phyloP scores from a whole-genome alignment of 768 basidiomycete genomes.

The Auricularia auricula-judae region DNA sequence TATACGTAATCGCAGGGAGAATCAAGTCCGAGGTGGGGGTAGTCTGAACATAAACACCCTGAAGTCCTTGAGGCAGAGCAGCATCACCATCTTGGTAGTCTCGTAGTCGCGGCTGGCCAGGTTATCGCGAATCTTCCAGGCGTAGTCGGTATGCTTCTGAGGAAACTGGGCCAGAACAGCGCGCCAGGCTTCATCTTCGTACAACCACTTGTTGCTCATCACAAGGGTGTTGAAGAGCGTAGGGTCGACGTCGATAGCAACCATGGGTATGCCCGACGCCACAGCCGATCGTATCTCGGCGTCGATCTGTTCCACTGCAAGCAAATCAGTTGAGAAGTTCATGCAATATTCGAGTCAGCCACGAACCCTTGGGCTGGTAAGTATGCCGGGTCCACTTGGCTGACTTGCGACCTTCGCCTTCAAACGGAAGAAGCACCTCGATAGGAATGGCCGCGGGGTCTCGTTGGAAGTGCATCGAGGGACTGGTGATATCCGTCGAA shows the following conservation, averaged over 20 bases:
- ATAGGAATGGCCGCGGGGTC: background rate
- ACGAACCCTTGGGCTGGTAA: slow-evolving; percentile 7
- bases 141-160: slow-evolving; percentile 47
- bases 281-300: slow-evolving; percentile 47
- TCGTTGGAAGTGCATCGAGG: background rate
- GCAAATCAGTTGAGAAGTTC: background rate
- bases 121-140: slow-evolving; percentile 50
- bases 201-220: slow-evolving; percentile 44
- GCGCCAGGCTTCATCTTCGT: slow-evolving; percentile 70
- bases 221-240: slow-evolving; percentile 53
- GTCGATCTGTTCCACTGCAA: slow-evolving; percentile 53
- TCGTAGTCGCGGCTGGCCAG: background rate
- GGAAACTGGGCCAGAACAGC: slow-evolving; percentile 43
- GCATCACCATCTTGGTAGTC: background rate
- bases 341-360: background rate
- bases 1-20: too few relatives aligned
- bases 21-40: background rate
- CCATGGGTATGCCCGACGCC: slow-evolving; percentile 42
- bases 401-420: slow-evolving; percentile 55
- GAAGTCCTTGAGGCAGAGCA: background rate
- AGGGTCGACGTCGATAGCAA: slow-evolving; percentile 61
- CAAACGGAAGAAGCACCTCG: slow-evolving; percentile 48
- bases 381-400: slow-evolving; percentile 48
- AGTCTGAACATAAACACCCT: background rate
- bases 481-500: background rate